Conservation (phyloP, 768 basidiomycete species). For the Tricholoma sp. region DNA sequence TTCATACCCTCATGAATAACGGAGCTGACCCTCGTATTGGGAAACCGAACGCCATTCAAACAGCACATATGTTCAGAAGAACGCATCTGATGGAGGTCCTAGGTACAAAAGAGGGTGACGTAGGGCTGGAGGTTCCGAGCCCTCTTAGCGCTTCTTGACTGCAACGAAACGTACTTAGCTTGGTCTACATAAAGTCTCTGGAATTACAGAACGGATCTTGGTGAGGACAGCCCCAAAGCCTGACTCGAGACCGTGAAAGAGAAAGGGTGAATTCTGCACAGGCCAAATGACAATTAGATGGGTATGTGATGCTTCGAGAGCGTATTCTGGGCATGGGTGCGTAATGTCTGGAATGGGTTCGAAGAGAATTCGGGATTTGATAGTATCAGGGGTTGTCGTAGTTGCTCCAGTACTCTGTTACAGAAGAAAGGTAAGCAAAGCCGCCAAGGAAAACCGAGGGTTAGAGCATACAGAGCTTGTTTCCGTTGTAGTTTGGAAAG, state of each 20-base stretch:
- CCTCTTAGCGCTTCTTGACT: constrained; percentile 17
- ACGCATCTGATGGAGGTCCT: constrained; percentile 49
- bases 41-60: constrained; percentile 62
- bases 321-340: constrained; percentile 76
- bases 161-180: neutral
- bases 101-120: constrained; percentile 56
- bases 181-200: neutral
- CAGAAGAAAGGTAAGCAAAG: neutral
- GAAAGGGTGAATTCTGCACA: neutral
- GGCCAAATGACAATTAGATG: neutral
- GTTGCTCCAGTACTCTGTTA: constrained; percentile 56
- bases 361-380: constrained; percentile 57
- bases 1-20: constrained; percentile 45
- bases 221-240: neutral
- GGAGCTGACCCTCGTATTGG: constrained; percentile 65
- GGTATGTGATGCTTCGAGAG: constrained; percentile 44
- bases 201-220: neutral
- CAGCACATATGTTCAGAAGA: constrained; percentile 63
- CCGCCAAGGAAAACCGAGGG: neutral
- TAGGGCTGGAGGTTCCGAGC: constrained; percentile 32
- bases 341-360: constrained; percentile 75
- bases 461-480: constrained; percentile 53
- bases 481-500: constrained; percentile 63
- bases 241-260: neutral
- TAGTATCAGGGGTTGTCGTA: constrained; percentile 66